A percentile compares a stretch with the other conserved stretches of the same genome.
Conservation (phyloP, 2,329 filamentous ascomycete genomes). For the Sclerotinia spermophila region DNA sequence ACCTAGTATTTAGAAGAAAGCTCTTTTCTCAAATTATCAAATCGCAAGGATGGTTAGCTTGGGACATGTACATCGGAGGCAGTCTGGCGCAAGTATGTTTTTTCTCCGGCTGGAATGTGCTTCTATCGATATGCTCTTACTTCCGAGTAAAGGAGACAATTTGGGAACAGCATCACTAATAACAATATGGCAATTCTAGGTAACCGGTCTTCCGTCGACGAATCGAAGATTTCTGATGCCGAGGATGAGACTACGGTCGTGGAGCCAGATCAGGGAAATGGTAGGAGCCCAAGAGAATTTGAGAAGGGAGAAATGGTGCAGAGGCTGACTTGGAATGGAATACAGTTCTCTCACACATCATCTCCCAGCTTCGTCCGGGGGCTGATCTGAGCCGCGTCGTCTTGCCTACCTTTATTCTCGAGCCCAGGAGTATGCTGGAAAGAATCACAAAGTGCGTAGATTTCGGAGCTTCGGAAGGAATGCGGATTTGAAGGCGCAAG, state of each 20-base stretch:
- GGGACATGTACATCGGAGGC: conserved; percentile 46
- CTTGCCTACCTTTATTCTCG: conserved; percentile 94
- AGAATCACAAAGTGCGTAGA: conserved; percentile 87
- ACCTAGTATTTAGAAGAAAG: neutral
- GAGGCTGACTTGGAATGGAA: conserved; percentile 24
- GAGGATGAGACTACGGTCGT: conserved; percentile 78
- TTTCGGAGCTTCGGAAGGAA: neutral
- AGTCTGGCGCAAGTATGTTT: conserved; percentile 43
- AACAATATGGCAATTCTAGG: conserved; percentile 36
- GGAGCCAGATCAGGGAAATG: conserved; percentile 90
- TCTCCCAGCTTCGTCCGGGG: conserved; percentile 91
- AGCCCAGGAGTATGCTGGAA: conserved; percentile 96
- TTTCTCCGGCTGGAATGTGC: conserved; percentile 17
- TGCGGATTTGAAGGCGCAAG: neutral
- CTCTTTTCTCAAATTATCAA: neutral
- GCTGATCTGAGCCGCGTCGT: conserved; percentile 93
- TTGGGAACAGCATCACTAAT: neutral
- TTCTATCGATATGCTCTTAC: neutral
- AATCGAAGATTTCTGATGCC: conserved; percentile 37
- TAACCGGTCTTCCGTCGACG: conserved; percentile 40
- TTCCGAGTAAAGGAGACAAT: neutral
- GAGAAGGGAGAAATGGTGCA: neutral
- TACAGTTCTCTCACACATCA: conserved; percentile 90
- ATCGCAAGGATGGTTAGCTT: conserved; percentile 37
- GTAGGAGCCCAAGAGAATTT: conserved; percentile 48